Percentiles rank a stretch among this genome's conserved stretches.
Conservation (phyloP, 306 rosid species). For the Vachellia pachyceras region DNA sequence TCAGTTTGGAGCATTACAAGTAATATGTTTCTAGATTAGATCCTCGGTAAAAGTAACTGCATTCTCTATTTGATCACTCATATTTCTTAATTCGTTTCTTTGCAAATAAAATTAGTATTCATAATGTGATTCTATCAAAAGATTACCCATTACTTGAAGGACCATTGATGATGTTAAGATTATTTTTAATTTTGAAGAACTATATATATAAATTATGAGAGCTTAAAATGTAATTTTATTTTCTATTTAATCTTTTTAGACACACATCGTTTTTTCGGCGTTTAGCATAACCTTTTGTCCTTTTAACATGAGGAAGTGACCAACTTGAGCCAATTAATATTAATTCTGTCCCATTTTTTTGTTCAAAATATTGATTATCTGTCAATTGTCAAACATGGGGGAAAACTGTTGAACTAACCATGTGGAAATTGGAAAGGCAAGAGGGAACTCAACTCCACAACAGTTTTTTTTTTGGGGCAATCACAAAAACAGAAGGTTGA, state of each 20-base stretch:
- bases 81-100: neutral
- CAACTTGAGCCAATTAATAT: neutral
- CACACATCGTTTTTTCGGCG: neutral
- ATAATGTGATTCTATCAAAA: neutral
- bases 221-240: neutral
- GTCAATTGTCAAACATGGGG: neutral
- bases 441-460: neutral
- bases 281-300: neutral
- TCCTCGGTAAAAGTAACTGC: neutral
- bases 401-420: neutral
- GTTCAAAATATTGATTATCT: neutral
- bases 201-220: neutral
- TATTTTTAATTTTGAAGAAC: neutral
- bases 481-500: no score
- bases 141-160: neutral
- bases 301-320: neutral
- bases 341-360: neutral
- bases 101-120: neutral
- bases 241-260: neutral
- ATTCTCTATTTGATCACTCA: neutral
- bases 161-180: neutral
- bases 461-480: no score
- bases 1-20: neutral
- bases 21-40: neutral
- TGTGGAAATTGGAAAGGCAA: neutral